Evolutionary conservation across 2,329 filamentous ascomycete species (phyloP).

Genomic region (Scedosporium aurantiacum): DNA sequence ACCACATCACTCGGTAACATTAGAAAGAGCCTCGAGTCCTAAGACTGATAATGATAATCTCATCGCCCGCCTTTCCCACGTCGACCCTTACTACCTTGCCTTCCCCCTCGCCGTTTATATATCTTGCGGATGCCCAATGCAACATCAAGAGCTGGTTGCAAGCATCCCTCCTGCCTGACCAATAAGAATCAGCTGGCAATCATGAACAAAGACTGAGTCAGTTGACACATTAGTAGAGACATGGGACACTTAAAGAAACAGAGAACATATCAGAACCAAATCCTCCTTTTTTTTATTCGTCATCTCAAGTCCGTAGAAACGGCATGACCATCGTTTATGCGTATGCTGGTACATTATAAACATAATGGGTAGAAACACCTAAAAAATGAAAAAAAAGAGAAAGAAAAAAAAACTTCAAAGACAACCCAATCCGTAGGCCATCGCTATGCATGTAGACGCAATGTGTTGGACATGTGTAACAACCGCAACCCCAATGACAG

Average conservation of each 20-base stretch:
- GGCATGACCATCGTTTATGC: constrained; percentile 2
- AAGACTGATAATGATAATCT: no score
- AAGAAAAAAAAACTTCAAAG: not conserved
- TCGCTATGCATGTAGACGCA: constrained; percentile 6
- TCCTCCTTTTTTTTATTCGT: not conserved
- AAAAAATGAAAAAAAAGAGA: not conserved
- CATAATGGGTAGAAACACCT: not conserved
- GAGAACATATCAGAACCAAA: not conserved
- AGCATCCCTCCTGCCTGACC: no score
- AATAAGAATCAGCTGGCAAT: no score
- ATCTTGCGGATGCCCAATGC: no score
- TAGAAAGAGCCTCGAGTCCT: no score
- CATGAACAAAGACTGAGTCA: not conserved
- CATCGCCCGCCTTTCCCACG: no score
- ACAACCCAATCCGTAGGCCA: constrained; percentile 3
- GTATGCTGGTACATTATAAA: constrained; percentile 1
- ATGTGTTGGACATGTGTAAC: constrained; percentile 10
- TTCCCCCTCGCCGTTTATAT: no score
- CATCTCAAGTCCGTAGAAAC: not conserved
- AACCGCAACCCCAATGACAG: constrained; percentile 11
- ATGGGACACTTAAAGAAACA: not conserved
- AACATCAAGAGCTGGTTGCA: no score
- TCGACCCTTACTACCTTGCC: no score
- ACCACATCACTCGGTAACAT: no score
- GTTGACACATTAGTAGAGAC: not conserved